Base-by-base conservation (phyloP, 805 yeast species). In the Saccharomycopsis synnaedendra region DNA sequence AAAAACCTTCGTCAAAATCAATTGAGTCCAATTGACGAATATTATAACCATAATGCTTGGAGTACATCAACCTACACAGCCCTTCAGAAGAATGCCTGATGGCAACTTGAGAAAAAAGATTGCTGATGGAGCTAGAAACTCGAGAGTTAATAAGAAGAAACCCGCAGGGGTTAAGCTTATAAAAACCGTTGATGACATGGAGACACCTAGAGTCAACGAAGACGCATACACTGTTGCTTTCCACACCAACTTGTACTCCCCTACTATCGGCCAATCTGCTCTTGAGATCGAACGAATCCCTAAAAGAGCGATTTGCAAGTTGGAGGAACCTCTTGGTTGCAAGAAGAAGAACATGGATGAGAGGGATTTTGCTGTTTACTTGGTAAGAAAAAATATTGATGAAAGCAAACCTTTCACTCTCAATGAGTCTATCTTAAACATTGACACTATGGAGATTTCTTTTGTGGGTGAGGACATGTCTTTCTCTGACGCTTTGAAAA, bases 371-470 rank as follows among this genome's bases (percentile, higher is more conserved):
- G 52, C 49, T 5, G 27, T 46, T 9, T 33, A 40, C 10, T 30
- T 51, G 11, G 41, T 51, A 31, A 39, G 43, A n/a, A 51, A 51
- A 11, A 40, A 45, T 27, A 28, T 38, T 5, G 27, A 30, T 27
- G 10, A 9, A n/a, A 47, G 47, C 45, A 48, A 44, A 27, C 28
- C 31, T 5, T 38, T 51, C 31, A 31, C 37, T n/a, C 36, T 51
- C 32, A 44, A 42, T 28, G 41, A 40, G n/a, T 42, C 27, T 19
- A 33, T 45, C 40, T 48, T 48, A 28, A 48, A 49, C 27, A 32
- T 49, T 19, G 51, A 51, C 4, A 45, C 52, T 4, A 36, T 51
- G 11, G 50, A 51, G 30, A 29, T 51, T 11, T 39, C 47, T 3
- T 28, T 27, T 10, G 9, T 29, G n/a, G 7, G 44, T 2, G 47